Base-by-base conservation (phyloP, 2,329 filamentous ascomycete species). In the Shiraia sp. region DNA sequence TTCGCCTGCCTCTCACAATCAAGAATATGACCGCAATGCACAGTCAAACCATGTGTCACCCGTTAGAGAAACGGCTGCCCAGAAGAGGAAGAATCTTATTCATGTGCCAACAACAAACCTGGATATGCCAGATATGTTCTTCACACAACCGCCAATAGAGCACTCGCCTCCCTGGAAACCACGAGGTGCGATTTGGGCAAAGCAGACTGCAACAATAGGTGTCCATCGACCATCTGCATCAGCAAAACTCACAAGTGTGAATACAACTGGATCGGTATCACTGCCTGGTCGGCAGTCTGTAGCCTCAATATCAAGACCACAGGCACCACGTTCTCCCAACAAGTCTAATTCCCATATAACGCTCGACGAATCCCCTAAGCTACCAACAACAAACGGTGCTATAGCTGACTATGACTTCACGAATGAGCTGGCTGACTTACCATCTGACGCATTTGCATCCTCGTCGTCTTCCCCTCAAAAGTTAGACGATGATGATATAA, bases 371-470 rank as follows among this genome's bases (percentile, higher is more conserved):
- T 42, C 51, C n/a, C 49, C 51, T 6, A 45, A 35, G n/a, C 37
- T 49, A 12, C 49, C 50, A 6, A 17, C 32, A 12, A 10, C 25
- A 6, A 42, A 26, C 8, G 33, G 14, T 10, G 40, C 37, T 10
- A 24, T 33, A 24, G 24, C 40, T 16, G 47, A 50, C 6, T 65
- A 69, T 36, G 70, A 75, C 47, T 57, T 69, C 31, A 57, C 66
- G 6, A 59, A 72, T 41, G 78, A 80, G 38, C 66, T 81, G 17
- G 76, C 72, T 14, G 76, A 79, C 57, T 56, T 81, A 6, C 78
- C 78, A 2, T 79, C 77, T 16, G 78, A 90, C 73, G 87, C 85
- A 1, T 90, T 91, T 59, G 83, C 82, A 36, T 82, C 83, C 1
- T 79, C 82, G 7, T 74, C 72, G 17, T 63, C 71, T 10, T 74